Evolutionary conservation across 805 yeast species (phyloP).

Genomic region (Scheffersomyces coipomensis): DNA sequence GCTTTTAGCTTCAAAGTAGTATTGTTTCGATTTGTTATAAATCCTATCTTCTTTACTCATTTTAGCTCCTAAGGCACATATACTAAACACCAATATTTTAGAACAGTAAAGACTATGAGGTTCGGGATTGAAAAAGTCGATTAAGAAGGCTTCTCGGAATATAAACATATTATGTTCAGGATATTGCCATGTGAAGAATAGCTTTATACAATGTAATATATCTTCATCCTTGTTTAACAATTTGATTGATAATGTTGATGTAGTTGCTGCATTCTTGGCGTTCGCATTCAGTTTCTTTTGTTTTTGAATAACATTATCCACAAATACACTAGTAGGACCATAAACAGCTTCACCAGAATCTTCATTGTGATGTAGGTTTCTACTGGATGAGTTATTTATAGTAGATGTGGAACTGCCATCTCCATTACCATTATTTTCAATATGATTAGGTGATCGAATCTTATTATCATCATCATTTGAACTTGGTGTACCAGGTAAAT

Average conservation of each 20-base stretch:
- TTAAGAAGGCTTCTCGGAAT: constrained; percentile 61
- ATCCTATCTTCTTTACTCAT: constrained; percentile 44
- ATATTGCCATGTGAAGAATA: constrained; percentile 63
- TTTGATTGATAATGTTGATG: constrained; percentile 16
- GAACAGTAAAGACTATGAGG: constrained; percentile 54
- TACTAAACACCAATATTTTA: constrained; percentile 49
- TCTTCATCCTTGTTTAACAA: constrained; percentile 33
- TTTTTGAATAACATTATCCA: constrained; percentile 22
- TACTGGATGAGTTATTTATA: not conserved
- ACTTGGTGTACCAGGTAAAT: not conserved
- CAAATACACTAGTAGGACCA: constrained; percentile 47
- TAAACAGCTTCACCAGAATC: constrained; percentile 35
- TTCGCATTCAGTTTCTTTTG: constrained; percentile 8
- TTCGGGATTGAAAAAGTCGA: constrained; percentile 59
- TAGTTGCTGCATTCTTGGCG: constrained; percentile 8
- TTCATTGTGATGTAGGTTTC: constrained; percentile 9
- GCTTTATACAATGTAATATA: constrained; percentile 34
- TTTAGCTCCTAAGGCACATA: constrained; percentile 59
- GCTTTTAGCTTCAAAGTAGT: constrained; percentile 47
- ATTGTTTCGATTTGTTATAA: constrained; percentile 39
- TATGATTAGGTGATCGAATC: not conserved
- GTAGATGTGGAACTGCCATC: not conserved
- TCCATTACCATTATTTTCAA: not conserved
- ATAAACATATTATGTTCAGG: constrained; percentile 63
- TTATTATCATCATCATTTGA: not conserved